Evolutionary conservation across 2,329 filamentous ascomycete species (phyloP), one percentile per base, ranked within the genome.

Genomic region (Ophidiomyces ophidiicola): DNA sequence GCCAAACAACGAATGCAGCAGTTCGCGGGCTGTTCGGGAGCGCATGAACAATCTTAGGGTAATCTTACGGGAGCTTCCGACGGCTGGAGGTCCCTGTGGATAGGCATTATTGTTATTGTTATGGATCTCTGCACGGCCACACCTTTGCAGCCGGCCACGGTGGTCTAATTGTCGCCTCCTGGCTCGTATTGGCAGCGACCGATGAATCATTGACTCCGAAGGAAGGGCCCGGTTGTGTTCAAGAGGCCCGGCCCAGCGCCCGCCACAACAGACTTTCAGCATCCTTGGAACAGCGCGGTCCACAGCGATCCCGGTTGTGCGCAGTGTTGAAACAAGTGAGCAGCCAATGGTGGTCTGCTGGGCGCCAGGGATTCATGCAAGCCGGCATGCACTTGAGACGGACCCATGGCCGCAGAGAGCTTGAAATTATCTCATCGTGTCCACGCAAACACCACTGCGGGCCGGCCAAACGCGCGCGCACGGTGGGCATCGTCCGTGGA

Each of bases 291-390:
- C 11, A 17, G 15, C 7, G 24, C 10, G 23, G 14, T 28, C 33
- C 33, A 36, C 23, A 28, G 5, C n/a, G 29, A 36, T 36, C 33
- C 33, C 33, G 23, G 33, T 36, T 28, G 32, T 17, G 32, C 21
- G 23, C 33, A n/a, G 14, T 28, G 24, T 25, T 36, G 33, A 36
- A 36, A 36, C 33, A 36, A 29, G 18, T 11, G 17, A 19, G 21
- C 26, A 18, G 30, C 11, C 19, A 15, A 18, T 2, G 14, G n/a
- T 5, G 30, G 12, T 19, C 11, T 12, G 5, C 30, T 18, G n/a
- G 18, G 18, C 5, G 6, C 5, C 2, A 23, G n/a, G 6, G 18
- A 21, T 8, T 20, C 32, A 34, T 6, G 19, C 5, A 5, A 10
- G 17, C n/a, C 6, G 17, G 12, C 18, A 21, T 18, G 19, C 14